A percentile compares a stretch with the other conserved stretches of the same genome.
Conservation (phyloP, 2,329 filamentous ascomycete genomes). For the Gnomoniopsis smithogilvyi region DNA sequence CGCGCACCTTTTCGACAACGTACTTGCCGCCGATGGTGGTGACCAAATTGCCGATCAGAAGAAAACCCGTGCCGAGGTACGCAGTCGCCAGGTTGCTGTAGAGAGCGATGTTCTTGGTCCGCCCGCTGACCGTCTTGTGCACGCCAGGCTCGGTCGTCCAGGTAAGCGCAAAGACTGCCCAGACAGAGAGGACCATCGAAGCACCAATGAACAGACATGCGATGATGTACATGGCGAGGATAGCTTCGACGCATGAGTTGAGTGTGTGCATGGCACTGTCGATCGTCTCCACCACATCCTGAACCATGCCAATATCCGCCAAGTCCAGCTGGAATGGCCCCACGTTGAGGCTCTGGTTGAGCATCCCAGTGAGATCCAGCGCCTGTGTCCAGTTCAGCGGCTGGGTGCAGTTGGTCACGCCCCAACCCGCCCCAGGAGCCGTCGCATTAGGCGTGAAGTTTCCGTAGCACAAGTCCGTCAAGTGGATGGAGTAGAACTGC, state of each 20-base stretch:
- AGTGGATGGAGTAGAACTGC: conserved; percentile 32
- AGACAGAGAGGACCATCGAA: conserved; percentile 17
- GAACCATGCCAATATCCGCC: conserved; percentile 19
- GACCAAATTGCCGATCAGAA: conserved; percentile 41
- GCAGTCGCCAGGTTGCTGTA: conserved; percentile 36
- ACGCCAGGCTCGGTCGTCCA: not conserved
- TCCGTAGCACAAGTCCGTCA: conserved; percentile 29
- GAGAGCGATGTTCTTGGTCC: conserved; percentile 1
- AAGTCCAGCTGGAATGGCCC: conserved; percentile 20
- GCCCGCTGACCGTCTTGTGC: conserved; percentile 22
- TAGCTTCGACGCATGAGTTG: conserved; percentile 13
- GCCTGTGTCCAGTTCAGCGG: conserved; percentile 19
- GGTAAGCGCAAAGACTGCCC: conserved; percentile 16
- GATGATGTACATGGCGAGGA: conserved; percentile 21
- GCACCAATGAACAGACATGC: conserved; percentile 18
- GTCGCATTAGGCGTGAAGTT: conserved; percentile 25
- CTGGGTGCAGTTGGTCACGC: conserved; percentile 25
- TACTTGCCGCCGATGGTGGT: conserved; percentile 39
- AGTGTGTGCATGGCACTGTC: conserved; percentile 18
- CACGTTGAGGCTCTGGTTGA: conserved; percentile 19
- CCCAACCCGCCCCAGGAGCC: conserved; percentile 20
- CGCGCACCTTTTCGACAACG: conserved; percentile 39
- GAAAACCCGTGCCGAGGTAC: conserved; percentile 31
- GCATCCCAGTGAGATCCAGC: conserved; percentile 20
- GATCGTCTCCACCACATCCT: conserved; percentile 16